Conservation (phyloP, 768 basidiomycete species). For the Terana coerulea region DNA sequence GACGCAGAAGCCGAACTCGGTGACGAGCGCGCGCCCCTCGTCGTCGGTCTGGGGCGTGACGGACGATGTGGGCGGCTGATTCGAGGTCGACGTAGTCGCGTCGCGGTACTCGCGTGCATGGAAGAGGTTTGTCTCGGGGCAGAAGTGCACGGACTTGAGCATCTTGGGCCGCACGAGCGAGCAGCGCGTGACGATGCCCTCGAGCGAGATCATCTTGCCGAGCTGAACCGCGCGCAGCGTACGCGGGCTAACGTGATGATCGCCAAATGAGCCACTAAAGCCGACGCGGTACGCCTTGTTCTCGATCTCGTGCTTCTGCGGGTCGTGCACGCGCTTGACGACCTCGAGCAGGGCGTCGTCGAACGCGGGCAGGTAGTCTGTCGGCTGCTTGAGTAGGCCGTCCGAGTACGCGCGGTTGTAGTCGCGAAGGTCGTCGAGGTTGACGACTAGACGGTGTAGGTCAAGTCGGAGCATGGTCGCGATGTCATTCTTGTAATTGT, state of each 20-base stretch:
- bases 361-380: constrained; percentile 83
- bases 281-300: constrained; percentile 85
- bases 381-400: constrained; percentile 80
- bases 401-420: constrained; percentile 85
- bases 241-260: constrained; percentile 95
- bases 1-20: constrained; percentile 87
- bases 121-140: constrained; percentile 80
- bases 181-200: constrained; percentile 97
- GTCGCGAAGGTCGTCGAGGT: constrained; percentile 93
- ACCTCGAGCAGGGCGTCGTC: constrained; percentile 78
- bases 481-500: constrained; percentile 86
- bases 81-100: constrained; percentile 82
- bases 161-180: constrained; percentile 98
- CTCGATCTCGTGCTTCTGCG: constrained; percentile 76
- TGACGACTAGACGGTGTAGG: constrained; percentile 87
- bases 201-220: constrained; percentile 93
- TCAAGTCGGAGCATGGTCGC: constrained; percentile 77
- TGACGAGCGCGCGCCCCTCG: constrained; percentile 81
- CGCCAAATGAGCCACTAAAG: constrained; percentile 94
- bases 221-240: constrained; percentile 86
- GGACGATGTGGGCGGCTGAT: constrained; percentile 79
- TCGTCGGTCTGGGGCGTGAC: constrained; percentile 91
- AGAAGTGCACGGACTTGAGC: constrained; percentile 95
- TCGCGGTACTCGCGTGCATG: constrained; percentile 91
- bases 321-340: constrained; percentile 70